Conservation (phyloP, 441 rosid species). For the Gossypium lobatum region DNA sequence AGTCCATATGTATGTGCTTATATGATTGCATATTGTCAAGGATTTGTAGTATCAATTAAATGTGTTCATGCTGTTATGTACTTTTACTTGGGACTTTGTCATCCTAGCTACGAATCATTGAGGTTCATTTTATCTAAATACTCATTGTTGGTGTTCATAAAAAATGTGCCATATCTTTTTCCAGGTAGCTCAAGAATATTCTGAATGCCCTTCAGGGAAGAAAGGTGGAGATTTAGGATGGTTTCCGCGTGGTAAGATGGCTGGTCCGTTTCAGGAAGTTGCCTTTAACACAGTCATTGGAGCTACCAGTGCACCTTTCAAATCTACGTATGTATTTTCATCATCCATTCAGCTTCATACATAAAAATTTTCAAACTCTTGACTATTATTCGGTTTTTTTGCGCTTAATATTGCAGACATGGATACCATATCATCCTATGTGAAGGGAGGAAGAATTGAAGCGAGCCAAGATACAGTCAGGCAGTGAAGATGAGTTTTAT, state of each 20-base stretch:
- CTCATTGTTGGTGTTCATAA: constrained; percentile 1
- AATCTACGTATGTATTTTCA: constrained; percentile 63
- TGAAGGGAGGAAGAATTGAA: constrained; percentile 89
- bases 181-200: constrained; percentile 88
- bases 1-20: background rate
- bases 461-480: background rate
- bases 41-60: background rate
- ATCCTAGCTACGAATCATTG: background rate
- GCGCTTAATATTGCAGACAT: constrained; percentile 44
- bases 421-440: constrained; percentile 80
- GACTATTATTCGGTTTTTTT: constrained; percentile 2
- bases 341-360: background rate
- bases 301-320: constrained; percentile 90
- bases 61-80: background rate
- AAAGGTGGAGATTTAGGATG: constrained; percentile 99
- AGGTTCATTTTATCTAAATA: background rate
- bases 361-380: background rate
- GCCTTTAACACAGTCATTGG: constrained; percentile 77
- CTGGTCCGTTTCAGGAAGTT: constrained; percentile 92
- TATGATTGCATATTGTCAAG: background rate
- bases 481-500: background rate
- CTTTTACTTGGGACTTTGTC: background rate
- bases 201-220: constrained; percentile 93
- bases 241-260: constrained; percentile 99
- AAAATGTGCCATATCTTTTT: background rate